These are phyloP conservation scores for Russula griseocarnosa DNA, from an alignment of 768 basidiomycete genomes.

Conservation along the genomic window DNA sequence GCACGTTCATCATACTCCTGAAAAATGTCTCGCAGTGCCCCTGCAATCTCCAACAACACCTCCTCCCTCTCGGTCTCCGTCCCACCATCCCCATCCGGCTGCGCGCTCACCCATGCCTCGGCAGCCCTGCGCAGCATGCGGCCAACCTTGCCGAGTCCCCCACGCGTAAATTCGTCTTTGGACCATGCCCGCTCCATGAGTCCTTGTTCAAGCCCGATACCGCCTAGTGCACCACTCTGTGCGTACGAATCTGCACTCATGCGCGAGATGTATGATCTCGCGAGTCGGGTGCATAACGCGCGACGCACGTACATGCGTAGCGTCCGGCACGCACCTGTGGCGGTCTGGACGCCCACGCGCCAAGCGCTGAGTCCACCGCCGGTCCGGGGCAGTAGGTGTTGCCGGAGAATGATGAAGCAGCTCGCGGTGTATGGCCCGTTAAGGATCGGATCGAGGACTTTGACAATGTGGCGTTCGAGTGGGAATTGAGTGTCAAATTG, in stretches of 20 bases:
- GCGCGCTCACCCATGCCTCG: slow-evolving; percentile 52
- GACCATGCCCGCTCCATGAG: slow-evolving; percentile 73
- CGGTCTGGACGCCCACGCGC: slow-evolving; percentile 30
- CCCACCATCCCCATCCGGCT: slow-evolving; percentile 28
- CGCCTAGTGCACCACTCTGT: slow-evolving; percentile 54
- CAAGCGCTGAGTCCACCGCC: slow-evolving; percentile 27
- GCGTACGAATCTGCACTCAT: slow-evolving; percentile 52
- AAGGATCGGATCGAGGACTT: slow-evolving; percentile 53
- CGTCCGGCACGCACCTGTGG: slow-evolving; percentile 43
- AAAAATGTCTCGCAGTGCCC: slow-evolving; percentile 65
- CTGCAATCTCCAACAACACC: slow-evolving; percentile 65
- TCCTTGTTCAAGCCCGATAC: slow-evolving; percentile 57
- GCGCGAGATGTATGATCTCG: slow-evolving; percentile 59
- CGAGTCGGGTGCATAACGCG: slow-evolving; percentile 56
- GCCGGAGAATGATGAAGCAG: slow-evolving; percentile 61
- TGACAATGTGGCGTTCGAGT: slow-evolving; percentile 55
- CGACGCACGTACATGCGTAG: slow-evolving; percentile 61
- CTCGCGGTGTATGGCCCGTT: slow-evolving; percentile 61
- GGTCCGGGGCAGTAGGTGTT: slow-evolving; percentile 50
- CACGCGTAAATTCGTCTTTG: slow-evolving; percentile 59
- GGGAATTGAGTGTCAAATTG: slow-evolving; percentile 34
- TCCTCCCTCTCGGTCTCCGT: slow-evolving; percentile 32
- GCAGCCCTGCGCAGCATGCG: slow-evolving; percentile 51
- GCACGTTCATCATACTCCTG: slow-evolving; percentile 60
- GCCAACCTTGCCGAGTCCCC: slow-evolving; percentile 61